These are phyloP conservation scores for Camelina neglecta DNA, from an alignment of 345 rosid genomes.

Conservation along the genomic window DNA sequence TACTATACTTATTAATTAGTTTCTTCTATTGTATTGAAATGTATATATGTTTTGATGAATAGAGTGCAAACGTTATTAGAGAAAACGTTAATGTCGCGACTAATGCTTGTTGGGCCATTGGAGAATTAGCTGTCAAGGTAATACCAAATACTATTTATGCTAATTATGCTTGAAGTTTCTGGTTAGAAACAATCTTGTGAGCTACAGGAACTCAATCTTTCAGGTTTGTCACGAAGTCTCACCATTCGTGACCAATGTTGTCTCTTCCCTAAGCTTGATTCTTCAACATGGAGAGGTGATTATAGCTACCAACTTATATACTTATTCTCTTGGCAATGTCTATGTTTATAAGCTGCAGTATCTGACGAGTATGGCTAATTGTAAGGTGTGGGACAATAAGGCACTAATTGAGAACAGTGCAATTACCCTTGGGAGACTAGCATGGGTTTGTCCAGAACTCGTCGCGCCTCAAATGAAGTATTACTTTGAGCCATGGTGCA, in stretches of 20 bases:
- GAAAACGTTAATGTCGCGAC: not conserved
- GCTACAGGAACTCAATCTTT: slow-evolving; percentile 31
- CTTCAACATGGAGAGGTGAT: slow-evolving; percentile 77
- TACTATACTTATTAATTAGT: not conserved
- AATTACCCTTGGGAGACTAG: slow-evolving; percentile 90
- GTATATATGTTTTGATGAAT: not conserved
- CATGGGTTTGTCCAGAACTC: slow-evolving; percentile 93
- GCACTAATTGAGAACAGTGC: slow-evolving; percentile 87
- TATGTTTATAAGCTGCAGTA: slow-evolving; percentile 51
- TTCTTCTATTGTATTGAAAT: not conserved
- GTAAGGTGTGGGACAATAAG: slow-evolving; percentile 42
- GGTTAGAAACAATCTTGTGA: slow-evolving; percentile 19
- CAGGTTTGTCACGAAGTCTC: slow-evolving; percentile 87
- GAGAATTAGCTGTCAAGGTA: slow-evolving; percentile 78
- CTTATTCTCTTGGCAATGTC: slow-evolving; percentile 37
- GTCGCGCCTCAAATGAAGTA: slow-evolving; percentile 75
- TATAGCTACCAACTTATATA: not conserved
- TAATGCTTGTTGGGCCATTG: slow-evolving; percentile 94
- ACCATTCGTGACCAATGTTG: slow-evolving; percentile 70
- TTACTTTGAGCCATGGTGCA: slow-evolving; percentile 93
- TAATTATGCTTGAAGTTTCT: not conserved
- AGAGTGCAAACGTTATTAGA: not conserved
- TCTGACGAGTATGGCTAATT: not conserved
- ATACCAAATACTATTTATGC: slow-evolving; percentile 37
- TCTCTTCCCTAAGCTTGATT: slow-evolving; percentile 69